Conservation (phyloP, 2,329 filamentous ascomycete species). For the Aspergillus transmontanensis region DNA sequence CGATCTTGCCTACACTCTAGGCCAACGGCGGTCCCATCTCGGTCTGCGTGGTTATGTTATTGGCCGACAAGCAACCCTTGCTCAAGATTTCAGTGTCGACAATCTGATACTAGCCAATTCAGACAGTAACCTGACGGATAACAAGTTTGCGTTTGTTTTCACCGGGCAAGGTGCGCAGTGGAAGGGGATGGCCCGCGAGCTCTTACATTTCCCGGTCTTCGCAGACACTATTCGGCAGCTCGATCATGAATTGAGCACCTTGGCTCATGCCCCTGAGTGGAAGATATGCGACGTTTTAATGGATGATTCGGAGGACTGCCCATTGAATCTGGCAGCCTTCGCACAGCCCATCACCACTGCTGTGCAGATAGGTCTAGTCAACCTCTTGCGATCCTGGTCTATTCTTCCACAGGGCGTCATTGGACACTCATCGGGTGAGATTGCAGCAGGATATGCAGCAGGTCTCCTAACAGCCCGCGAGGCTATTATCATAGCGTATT, state of each 20-base stretch:
- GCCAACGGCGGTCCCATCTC: constrained; percentile 14
- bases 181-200: constrained; percentile 15
- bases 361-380: constrained; percentile 51
- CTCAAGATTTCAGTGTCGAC: not conserved
- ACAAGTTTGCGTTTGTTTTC: constrained; percentile 18
- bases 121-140: not conserved
- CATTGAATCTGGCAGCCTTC: not conserved
- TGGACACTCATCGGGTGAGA: constrained; percentile 54
- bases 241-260: not conserved
- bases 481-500: constrained; percentile 12
- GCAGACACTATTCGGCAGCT: constrained; percentile 8
- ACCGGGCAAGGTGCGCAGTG: constrained; percentile 28
- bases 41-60: constrained; percentile 8
- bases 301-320: not conserved
- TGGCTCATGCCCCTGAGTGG: not conserved
- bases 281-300: not conserved
- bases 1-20: constrained; percentile 1
- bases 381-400: constrained; percentile 48
- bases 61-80: not conserved
- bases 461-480: constrained; percentile 23
- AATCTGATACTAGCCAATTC: not conserved
- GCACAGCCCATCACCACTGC: constrained; percentile 25
- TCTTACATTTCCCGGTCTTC: constrained; percentile 25
- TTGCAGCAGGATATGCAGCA: constrained; percentile 51
- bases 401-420: constrained; percentile 43